These are phyloP conservation scores for Pythium oligandrum DNA, from an alignment of 352 stramenopile species.

Conservation along the genomic window DNA sequence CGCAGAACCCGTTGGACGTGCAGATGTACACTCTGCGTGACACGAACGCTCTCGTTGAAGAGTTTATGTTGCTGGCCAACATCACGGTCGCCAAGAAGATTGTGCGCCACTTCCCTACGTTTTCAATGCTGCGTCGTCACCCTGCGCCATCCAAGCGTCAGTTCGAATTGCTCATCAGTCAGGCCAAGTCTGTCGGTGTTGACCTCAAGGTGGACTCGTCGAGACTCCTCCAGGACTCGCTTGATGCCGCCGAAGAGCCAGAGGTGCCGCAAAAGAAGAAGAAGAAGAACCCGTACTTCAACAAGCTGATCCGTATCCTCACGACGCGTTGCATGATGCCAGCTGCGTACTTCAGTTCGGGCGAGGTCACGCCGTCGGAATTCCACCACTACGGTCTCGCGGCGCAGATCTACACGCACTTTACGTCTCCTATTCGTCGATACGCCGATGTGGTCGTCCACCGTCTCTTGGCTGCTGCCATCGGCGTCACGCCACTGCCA, in stretches of 20 bases:
- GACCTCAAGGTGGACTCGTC: slow-evolving; percentile 74
- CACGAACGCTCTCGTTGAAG: slow-evolving; percentile 97
- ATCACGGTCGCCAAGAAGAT: slow-evolving; percentile 97
- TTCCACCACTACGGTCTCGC: slow-evolving; percentile 99
- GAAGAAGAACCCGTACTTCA: slow-evolving; percentile 94
- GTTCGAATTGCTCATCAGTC: slow-evolving; percentile 86
- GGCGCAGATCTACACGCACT: slow-evolving; percentile 99
- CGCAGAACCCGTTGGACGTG: slow-evolving; percentile 97
- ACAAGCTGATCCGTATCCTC: slow-evolving; percentile 97
- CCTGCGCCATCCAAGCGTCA: slow-evolving; percentile 92
- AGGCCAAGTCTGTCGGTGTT: slow-evolving; percentile 80
- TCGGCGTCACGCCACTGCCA: slow-evolving; percentile 94
- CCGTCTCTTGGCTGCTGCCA: slow-evolving; percentile 94
- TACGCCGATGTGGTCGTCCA: slow-evolving; percentile 99
- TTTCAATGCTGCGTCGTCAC: slow-evolving; percentile 94
- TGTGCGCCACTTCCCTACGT: slow-evolving; percentile 91
- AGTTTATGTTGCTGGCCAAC: slow-evolving; percentile 99
- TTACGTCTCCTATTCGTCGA: slow-evolving; percentile 98
- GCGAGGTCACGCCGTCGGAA: slow-evolving; percentile 92
- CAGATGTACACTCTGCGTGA: slow-evolving; percentile 95
- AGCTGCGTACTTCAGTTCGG: slow-evolving; percentile 98
- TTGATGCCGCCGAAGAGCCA: slow-evolving; percentile 71
- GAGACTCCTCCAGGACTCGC: slow-evolving; percentile 69
- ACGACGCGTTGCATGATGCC: slow-evolving; percentile 98
- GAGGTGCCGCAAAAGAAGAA: slow-evolving; percentile 27